phyloP scores from a whole-genome alignment of 805 yeast genomes.

The Candida mattraensis region DNA sequence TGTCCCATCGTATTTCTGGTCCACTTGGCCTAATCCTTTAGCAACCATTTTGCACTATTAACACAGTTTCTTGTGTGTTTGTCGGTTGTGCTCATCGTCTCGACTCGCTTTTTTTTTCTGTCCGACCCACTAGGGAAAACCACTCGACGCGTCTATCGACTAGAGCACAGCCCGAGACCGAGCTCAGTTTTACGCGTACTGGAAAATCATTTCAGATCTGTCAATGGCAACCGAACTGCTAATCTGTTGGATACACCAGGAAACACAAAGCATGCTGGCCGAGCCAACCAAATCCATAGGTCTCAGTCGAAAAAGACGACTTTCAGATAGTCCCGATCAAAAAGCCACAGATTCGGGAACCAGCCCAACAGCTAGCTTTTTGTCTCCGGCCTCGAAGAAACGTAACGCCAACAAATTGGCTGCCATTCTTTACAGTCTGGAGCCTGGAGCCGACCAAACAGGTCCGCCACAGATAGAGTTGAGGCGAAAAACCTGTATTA shows the following conservation, averaged over 20 bases:
- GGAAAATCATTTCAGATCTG: no score
- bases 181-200: no score
- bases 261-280: background rate
- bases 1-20: slow-evolving; percentile 48
- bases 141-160: slow-evolving; percentile 5
- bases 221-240: no score
- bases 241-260: no score
- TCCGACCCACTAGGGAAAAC: background rate
- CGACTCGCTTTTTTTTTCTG: no score
- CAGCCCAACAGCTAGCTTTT: no score
- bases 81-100: no score
- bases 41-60: slow-evolving; percentile 59
- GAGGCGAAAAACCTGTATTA: slow-evolving; percentile 14
- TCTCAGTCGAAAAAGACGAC: slow-evolving; percentile 17
- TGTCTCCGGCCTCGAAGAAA: slow-evolving; percentile 8
- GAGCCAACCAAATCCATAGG: slow-evolving; percentile 4
- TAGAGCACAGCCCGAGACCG: no score
- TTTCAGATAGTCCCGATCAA: slow-evolving; percentile 7
- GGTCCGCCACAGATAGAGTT: slow-evolving; percentile 16
- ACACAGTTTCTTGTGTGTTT: background rate
- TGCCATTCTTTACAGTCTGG: slow-evolving; percentile 15
- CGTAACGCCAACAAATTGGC: slow-evolving; percentile 5
- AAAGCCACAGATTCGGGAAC: no score
- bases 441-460: slow-evolving; percentile 8
- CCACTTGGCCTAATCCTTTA: slow-evolving; percentile 71